Evolutionary conservation across 208 protist species (phyloP).

Genomic region (Leishmania turanica): DNA sequence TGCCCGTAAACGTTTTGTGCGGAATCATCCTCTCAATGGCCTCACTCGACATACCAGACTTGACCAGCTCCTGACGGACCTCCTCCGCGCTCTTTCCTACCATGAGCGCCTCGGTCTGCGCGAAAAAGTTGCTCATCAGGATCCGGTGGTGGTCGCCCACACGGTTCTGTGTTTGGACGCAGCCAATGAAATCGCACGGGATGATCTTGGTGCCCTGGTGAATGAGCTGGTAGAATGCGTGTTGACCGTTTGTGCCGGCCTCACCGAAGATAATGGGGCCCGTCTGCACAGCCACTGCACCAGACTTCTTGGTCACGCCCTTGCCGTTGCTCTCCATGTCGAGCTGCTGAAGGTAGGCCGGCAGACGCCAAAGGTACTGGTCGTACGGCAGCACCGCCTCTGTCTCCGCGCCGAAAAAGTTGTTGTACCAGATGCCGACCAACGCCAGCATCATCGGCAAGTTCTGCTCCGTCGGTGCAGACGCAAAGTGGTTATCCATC

Average conservation of each 20-base stretch:
- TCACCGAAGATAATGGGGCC: conserved; percentile 97
- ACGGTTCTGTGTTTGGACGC: conserved; percentile 91
- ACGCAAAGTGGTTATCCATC: conserved; percentile 86
- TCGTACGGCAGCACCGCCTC: conserved; percentile 98
- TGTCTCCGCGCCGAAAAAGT: conserved; percentile 95
- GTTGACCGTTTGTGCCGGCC: conserved; percentile 93
- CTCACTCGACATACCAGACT: conserved; percentile 48
- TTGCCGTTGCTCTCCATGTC: conserved; percentile 99
- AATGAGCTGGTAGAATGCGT: conserved; percentile 98
- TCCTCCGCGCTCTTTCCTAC: conserved; percentile 92
- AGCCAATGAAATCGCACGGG: conserved; percentile 96
- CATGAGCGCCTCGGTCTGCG: conserved; percentile 98
- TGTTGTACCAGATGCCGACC: conserved; percentile 97
- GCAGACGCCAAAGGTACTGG: conserved; percentile 96
- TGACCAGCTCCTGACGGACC: conserved; percentile 76
- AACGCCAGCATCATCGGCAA: conserved; percentile 95
- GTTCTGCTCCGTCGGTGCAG: conserved; percentile 77
- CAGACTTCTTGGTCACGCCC: conserved; percentile 70
- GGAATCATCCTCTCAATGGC: conserved; percentile 70
- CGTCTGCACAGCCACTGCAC: conserved; percentile 73
- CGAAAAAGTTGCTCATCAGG: conserved; percentile 97
- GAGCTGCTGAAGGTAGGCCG: conserved; percentile 98
- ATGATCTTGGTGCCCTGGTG: conserved; percentile 97
- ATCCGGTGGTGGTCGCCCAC: conserved; percentile 96
- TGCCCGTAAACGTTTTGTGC: conserved; percentile 93